These are phyloP conservation scores for Tetrapisispora pingtungensis DNA, from an alignment of 805 yeast genomes.

Conservation along the genomic window DNA sequence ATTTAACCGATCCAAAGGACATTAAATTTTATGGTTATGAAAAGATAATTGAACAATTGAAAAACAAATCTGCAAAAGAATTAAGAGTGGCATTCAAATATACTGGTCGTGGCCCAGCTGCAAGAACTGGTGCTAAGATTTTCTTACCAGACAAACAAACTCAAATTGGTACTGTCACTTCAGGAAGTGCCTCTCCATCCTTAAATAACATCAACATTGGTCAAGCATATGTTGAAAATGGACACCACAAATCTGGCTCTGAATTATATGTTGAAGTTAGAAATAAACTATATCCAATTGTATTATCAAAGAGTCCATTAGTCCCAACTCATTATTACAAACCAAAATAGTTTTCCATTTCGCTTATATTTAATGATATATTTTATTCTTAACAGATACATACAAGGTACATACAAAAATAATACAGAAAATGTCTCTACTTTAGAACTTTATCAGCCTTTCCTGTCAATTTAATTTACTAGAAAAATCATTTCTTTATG, in stretches of 20 bases:
- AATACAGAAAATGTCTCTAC: too few species aligned
- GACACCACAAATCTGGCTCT: constrained; percentile 64
- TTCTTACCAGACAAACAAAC: constrained; percentile 44
- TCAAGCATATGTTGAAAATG: constrained; percentile 76
- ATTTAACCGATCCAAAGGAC: constrained; percentile 17
- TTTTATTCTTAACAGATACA: too few species aligned
- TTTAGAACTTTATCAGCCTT: too few species aligned
- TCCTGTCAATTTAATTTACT: too few species aligned
- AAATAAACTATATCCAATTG: constrained; percentile 70
- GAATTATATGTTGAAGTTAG: constrained; percentile 66
- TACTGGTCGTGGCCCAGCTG: constrained; percentile 76
- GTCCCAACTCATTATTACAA: constrained; percentile 60
- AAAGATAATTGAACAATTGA: constrained; percentile 58
- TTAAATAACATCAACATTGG: constrained; percentile 72
- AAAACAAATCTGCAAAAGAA: constrained; percentile 47
- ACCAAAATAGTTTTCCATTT: neutral
- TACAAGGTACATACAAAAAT: too few species aligned
- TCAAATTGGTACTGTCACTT: constrained; percentile 45
- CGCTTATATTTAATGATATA: too few species aligned
- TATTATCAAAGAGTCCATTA: constrained; percentile 76
- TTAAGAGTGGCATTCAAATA: constrained; percentile 64
- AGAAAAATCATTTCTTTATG: too few species aligned
- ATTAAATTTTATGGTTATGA: constrained; percentile 66
- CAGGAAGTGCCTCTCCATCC: constrained; percentile 60
- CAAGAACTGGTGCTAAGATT: constrained; percentile 68